phyloP scores from a whole-genome alignment of 2,329 filamentous ascomycete species.

The Trichoderma oligosporum region DNA sequence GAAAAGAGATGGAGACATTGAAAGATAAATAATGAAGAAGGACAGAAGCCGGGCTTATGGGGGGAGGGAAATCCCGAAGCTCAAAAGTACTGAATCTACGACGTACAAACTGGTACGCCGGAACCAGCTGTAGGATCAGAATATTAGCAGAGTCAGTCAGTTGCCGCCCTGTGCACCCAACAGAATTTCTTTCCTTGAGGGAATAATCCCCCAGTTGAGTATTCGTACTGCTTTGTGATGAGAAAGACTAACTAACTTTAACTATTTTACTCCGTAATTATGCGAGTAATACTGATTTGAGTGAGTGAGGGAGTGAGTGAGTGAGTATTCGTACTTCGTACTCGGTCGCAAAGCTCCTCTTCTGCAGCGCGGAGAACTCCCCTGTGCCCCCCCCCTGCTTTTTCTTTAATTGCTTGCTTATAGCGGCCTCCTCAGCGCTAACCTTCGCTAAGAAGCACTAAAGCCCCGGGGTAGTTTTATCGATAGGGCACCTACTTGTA shows the following conservation, averaged over 20 bases:
- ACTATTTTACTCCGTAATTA: neutral
- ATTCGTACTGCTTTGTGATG: neutral
- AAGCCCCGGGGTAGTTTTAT: slow-evolving; percentile 9
- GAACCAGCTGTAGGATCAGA: too few species aligned
- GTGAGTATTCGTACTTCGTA: slow-evolving; percentile 14
- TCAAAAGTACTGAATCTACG: slow-evolving; percentile 21
- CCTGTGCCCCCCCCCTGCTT: slow-evolving; percentile 14
- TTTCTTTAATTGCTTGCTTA: neutral
- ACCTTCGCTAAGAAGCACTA: neutral
- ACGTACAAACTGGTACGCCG: slow-evolving; percentile 21
- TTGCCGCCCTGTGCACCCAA: neutral
- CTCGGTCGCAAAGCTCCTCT: slow-evolving; percentile 6
- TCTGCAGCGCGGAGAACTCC: neutral
- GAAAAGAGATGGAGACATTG: neutral
- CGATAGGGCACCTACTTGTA: neutral
- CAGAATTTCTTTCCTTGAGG: neutral
- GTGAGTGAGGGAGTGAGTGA: too few species aligned
- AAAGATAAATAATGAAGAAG: neutral
- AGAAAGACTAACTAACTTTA: too few species aligned
- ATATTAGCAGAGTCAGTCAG: neutral
- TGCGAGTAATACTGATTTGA: neutral
- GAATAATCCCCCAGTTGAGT: neutral
- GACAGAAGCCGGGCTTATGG: neutral
- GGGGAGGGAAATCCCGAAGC: slow-evolving; percentile 7
- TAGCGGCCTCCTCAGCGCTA: slow-evolving; percentile 12